These are phyloP conservation scores for Phytopythium ostracodes DNA, from an alignment of 352 stramenopile species.

Conservation along the genomic window DNA sequence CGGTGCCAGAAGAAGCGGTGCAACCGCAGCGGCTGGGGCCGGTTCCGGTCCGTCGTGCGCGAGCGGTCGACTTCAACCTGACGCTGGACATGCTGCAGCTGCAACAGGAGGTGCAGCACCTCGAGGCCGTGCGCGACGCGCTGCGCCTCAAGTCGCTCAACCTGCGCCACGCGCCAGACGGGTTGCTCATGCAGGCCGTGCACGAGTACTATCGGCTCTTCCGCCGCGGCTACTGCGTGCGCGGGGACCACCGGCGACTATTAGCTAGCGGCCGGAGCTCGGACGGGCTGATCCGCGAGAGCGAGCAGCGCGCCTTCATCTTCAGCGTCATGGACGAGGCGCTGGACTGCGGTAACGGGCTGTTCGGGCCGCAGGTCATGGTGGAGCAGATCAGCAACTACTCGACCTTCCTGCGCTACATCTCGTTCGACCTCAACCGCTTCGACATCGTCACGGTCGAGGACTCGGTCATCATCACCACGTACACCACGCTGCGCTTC, in stretches of 20 bases:
- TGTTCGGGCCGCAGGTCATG: conserved; percentile 30
- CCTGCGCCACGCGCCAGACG: conserved; percentile 11
- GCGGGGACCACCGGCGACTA: neutral
- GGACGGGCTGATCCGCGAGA: conserved; percentile 16
- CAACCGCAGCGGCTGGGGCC: conserved; percentile 17
- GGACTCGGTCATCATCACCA: conserved; percentile 35
- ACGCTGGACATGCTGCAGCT: conserved; percentile 33
- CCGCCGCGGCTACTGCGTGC: conserved; percentile 6
- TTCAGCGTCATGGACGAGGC: conserved; percentile 30
- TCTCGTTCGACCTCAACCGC: conserved; percentile 20
- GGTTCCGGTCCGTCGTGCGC: conserved; percentile 23
- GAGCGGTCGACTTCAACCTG: conserved; percentile 34
- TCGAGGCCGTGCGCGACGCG: conserved; percentile 13
- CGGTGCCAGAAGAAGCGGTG: neutral
- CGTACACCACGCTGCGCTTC: conserved; percentile 27
- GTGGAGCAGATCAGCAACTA: conserved; percentile 41
- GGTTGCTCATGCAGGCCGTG: conserved; percentile 7
- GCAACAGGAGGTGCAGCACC: conserved; percentile 25
- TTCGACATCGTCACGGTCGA: conserved; percentile 31
- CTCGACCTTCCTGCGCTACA: conserved; percentile 36
- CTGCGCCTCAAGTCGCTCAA: conserved; percentile 1
- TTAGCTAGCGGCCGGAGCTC: neutral
- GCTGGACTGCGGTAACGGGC: conserved; percentile 28
- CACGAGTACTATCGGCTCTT: conserved; percentile 13
- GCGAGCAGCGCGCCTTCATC: conserved; percentile 32